phyloP scores from a whole-genome alignment of 2,329 filamentous ascomycete species.

The Leptographium procerum region DNA sequence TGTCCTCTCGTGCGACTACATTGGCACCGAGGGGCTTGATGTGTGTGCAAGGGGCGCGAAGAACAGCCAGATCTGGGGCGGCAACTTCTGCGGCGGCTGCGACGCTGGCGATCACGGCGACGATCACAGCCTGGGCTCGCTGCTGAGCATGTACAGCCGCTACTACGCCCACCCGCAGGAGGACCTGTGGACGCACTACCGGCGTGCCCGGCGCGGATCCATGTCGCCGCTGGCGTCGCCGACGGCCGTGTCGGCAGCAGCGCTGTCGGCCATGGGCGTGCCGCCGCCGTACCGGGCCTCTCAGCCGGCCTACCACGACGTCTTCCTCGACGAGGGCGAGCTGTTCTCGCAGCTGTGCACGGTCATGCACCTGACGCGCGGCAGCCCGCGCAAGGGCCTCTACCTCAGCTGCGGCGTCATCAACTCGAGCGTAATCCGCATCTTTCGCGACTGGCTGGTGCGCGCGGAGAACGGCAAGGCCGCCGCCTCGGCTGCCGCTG shows the following conservation, averaged over 20 bases:
- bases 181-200: slow-evolving; percentile 25
- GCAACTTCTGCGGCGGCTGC: neutral
- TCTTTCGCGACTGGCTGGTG: slow-evolving; percentile 63
- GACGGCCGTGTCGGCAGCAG: neutral
- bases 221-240: neutral
- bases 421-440: slow-evolving; percentile 54
- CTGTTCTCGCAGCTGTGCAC: slow-evolving; percentile 65
- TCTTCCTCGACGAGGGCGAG: slow-evolving; percentile 58
- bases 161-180: slow-evolving; percentile 55
- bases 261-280: neutral
- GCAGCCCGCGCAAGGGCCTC: slow-evolving; percentile 47
- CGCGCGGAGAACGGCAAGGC: neutral
- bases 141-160: slow-evolving; percentile 53
- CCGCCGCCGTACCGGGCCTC: neutral
- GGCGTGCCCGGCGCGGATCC: neutral
- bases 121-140: slow-evolving; percentile 24
- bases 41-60: neutral
- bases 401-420: slow-evolving; percentile 56
- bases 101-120: slow-evolving; percentile 20
- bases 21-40: slow-evolving; percentile 51
- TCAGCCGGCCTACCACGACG: slow-evolving; percentile 37
- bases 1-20: slow-evolving; percentile 53
- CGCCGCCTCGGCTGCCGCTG: neutral
- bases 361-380: slow-evolving; percentile 55
- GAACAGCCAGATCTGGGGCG: slow-evolving; percentile 7